Evolutionary conservation across 805 yeast species (phyloP).

Genomic region (Metschnikowia amazonensis): DNA sequence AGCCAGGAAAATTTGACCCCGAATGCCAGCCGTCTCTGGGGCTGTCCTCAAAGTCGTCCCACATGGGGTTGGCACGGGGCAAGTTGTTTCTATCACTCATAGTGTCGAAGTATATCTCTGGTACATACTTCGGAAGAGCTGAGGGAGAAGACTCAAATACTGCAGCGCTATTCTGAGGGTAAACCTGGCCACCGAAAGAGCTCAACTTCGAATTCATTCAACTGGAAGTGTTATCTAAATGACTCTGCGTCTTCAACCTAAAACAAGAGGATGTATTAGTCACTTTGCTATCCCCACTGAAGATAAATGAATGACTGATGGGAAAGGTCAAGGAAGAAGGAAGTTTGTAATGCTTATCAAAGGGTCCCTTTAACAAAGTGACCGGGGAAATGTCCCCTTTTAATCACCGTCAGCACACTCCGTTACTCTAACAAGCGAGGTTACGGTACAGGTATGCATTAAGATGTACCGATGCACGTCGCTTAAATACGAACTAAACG

Average conservation of each 20-base stretch:
- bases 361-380: not conserved
- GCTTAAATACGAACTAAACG: slow-evolving; percentile 5
- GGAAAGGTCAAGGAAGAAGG: not conserved
- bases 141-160: not conserved
- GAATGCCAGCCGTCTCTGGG: not conserved
- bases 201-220: slow-evolving; percentile 3
- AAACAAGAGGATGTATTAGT: not conserved
- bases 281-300: not conserved
- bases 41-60: slow-evolving; percentile 1
- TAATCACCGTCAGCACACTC: not conserved
- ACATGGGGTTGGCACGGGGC: slow-evolving; percentile 3
- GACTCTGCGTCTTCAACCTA: not conserved
- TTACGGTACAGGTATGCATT: slow-evolving; percentile 3
- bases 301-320: not conserved
- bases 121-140: slow-evolving; percentile 3
- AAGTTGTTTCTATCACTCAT: slow-evolving; percentile 3
- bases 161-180: not conserved
- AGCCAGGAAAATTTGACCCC: not conserved
- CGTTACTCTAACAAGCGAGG: slow-evolving; percentile 2
- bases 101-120: slow-evolving; percentile 1
- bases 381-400: not conserved
- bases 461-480: slow-evolving; percentile 1
- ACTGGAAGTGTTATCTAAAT: not conserved
- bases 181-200: not conserved
- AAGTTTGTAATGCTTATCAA: not conserved